phyloP scores from a whole-genome alignment of 768 basidiomycete genomes.

The Mycena vulgaris region DNA sequence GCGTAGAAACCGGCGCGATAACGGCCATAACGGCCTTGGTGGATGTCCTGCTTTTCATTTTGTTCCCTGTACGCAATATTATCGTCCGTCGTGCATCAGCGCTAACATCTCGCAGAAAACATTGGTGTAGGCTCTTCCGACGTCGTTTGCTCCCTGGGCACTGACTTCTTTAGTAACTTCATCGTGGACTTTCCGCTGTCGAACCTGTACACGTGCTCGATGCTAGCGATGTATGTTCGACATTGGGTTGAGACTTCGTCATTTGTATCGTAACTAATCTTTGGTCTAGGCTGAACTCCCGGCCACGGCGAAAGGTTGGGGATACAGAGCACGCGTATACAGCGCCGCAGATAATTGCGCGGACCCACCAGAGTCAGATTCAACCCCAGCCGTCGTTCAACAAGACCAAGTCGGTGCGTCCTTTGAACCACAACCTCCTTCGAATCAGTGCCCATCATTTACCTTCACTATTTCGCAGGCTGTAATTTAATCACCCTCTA shows the following conservation, averaged over 20 bases:
- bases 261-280: no score
- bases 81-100: background rate
- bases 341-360: background rate
- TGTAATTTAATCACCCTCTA: background rate
- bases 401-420: background rate
- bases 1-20: slow-evolving; percentile 18
- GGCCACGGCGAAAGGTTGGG: background rate
- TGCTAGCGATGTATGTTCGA: slow-evolving; percentile 29
- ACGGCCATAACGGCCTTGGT: slow-evolving; percentile 23
- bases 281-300: slow-evolving; percentile 18
- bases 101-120: background rate
- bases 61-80: slow-evolving; percentile 17
- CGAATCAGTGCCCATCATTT: background rate
- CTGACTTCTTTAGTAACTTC: slow-evolving; percentile 16
- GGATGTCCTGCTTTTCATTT: slow-evolving; percentile 21
- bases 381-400: background rate
- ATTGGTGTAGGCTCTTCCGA: background rate
- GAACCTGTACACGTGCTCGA: slow-evolving; percentile 28
- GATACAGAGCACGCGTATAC: slow-evolving; percentile 6
- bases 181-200: slow-evolving; percentile 32
- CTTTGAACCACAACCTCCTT: background rate
- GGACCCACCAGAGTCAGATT: background rate
- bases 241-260: background rate
- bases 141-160: no score
- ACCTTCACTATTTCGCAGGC: background rate